Evolutionary conservation across 202 grass and related monocot species (phyloP).

Genomic region (Hordeum pubiflorum): DNA sequence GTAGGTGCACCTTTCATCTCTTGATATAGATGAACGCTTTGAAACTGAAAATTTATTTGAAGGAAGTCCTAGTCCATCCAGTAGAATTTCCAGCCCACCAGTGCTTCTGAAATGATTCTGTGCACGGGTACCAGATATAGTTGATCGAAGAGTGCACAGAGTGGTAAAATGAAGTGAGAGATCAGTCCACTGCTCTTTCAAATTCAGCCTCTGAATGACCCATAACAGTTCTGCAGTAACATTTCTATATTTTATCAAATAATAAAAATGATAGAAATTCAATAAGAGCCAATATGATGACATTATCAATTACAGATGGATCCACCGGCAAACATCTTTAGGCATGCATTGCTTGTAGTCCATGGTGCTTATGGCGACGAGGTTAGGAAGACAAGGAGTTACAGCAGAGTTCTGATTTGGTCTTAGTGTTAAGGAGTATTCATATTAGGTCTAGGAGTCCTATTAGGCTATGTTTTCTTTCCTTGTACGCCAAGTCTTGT

Average conservation of each 20-base stretch:
- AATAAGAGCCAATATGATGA: neutral
- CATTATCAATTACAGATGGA: neutral
- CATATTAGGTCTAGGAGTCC: no score
- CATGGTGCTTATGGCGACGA: neutral
- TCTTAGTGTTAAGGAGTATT: neutral
- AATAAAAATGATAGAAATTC: slow-evolving; percentile 23
- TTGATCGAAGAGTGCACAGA: slow-evolving; percentile 57
- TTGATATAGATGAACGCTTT: slow-evolving; percentile 47
- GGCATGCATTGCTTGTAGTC: neutral
- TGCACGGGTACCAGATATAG: slow-evolving; percentile 58
- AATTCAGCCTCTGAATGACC: slow-evolving; percentile 61
- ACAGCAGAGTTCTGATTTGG: neutral
- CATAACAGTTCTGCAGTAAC: slow-evolving; percentile 75
- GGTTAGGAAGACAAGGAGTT: neutral
- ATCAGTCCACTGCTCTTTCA: slow-evolving; percentile 73
- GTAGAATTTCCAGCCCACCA: slow-evolving; percentile 77
- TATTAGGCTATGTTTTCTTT: no score
- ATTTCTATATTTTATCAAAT: slow-evolving; percentile 18
- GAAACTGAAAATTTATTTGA: slow-evolving; percentile 65
- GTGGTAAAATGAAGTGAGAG: slow-evolving; percentile 79
- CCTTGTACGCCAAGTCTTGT: no score
- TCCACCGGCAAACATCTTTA: neutral
- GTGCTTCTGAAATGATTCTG: slow-evolving; percentile 98
- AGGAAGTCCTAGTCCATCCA: slow-evolving; percentile 82
- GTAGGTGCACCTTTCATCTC: slow-evolving; percentile 52